Percentiles rank a stretch among this genome's conserved stretches.
These are phyloP conservation scores for Diplodia intermedia DNA, from an alignment of 2,329 filamentous ascomycete species.

Conservation along the genomic window DNA sequence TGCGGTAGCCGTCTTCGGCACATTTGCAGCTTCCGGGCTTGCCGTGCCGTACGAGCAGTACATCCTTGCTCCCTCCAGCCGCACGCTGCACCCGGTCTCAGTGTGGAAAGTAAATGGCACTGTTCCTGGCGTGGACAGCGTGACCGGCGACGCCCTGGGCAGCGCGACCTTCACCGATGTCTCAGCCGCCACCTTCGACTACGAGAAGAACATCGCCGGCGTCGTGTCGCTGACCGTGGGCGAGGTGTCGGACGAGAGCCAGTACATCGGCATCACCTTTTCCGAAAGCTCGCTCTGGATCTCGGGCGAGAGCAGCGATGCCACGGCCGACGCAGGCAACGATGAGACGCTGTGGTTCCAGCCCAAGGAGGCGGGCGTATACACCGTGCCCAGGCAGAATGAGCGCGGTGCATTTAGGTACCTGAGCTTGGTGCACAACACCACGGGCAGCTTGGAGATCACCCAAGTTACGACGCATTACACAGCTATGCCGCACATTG, in stretches of 20 bases:
- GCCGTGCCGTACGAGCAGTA: constrained; percentile 49
- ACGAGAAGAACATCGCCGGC: constrained; percentile 52
- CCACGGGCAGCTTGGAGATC: constrained; percentile 25
- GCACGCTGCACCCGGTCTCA: constrained; percentile 46
- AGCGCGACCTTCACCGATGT: constrained; percentile 45
- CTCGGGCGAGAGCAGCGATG: constrained; percentile 54
- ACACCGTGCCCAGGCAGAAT: constrained; percentile 52
- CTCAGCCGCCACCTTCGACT: constrained; percentile 53
- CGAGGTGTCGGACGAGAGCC: constrained; percentile 34
- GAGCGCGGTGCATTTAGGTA: constrained; percentile 57
- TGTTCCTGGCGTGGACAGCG: constrained; percentile 45
- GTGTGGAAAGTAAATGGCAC: constrained; percentile 52
- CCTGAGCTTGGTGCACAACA: constrained; percentile 46
- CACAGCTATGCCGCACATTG: constrained; percentile 42
- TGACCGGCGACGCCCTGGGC: constrained; percentile 41
- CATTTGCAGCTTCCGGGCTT: constrained; percentile 7
- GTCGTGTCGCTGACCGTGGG: constrained; percentile 39
- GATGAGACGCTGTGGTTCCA: constrained; percentile 59
- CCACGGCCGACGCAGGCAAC: constrained; percentile 54
- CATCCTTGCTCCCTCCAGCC: constrained; percentile 51
- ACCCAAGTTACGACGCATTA: constrained; percentile 28
- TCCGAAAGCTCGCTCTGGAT: constrained; percentile 58
- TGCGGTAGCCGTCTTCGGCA: constrained; percentile 1
- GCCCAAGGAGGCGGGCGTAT: constrained; percentile 47
- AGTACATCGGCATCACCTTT: constrained; percentile 54